These are phyloP conservation scores for Trichocladium uniseriatum DNA, from an alignment of 495 filamentous ascomycete species.

Conservation along the genomic window DNA sequence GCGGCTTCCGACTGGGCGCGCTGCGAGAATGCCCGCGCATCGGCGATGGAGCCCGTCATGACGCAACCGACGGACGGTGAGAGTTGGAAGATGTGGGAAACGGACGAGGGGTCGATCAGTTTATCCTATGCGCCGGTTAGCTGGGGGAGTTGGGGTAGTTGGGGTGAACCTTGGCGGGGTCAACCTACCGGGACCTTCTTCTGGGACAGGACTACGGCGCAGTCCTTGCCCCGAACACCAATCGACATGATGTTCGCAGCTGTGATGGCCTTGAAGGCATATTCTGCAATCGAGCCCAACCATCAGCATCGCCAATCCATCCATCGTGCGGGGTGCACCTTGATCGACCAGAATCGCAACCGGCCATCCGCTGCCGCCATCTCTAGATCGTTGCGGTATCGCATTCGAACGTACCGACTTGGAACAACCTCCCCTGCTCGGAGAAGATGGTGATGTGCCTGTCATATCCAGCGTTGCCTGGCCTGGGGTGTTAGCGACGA, in stretches of 20 bases:
- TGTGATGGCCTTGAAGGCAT: constrained; percentile 99
- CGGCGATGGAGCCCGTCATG: constrained; percentile 97
- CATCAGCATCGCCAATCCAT: constrained; percentile 23
- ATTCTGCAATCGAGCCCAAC: constrained; percentile 51
- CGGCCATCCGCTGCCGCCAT: neutral
- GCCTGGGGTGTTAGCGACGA: constrained; percentile 20
- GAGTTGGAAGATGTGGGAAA: constrained; percentile 93
- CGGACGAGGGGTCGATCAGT: constrained; percentile 93
- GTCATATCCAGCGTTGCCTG: constrained; percentile 93
- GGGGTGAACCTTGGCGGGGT: neutral
- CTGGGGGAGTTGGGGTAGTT: neutral
- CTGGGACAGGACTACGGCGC: constrained; percentile 93
- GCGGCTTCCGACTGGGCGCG: constrained; percentile 92
- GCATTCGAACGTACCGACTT: constrained; percentile 75
- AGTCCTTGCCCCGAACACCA: constrained; percentile 90
- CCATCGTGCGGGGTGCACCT: neutral
- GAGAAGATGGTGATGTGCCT: constrained; percentile 99
- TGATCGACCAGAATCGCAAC: neutral
- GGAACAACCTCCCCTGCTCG: constrained; percentile 93
- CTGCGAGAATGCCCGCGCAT: constrained; percentile 84
- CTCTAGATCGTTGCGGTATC: neutral
- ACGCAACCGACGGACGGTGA: constrained; percentile 95
- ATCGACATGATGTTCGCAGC: constrained; percentile 97
- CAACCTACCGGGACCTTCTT: constrained; percentile 95
- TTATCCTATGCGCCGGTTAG: constrained; percentile 62